These are phyloP conservation scores for Phytopythium vexans DNA, from an alignment of 352 stramenopile genomes.

Conservation along the genomic window DNA sequence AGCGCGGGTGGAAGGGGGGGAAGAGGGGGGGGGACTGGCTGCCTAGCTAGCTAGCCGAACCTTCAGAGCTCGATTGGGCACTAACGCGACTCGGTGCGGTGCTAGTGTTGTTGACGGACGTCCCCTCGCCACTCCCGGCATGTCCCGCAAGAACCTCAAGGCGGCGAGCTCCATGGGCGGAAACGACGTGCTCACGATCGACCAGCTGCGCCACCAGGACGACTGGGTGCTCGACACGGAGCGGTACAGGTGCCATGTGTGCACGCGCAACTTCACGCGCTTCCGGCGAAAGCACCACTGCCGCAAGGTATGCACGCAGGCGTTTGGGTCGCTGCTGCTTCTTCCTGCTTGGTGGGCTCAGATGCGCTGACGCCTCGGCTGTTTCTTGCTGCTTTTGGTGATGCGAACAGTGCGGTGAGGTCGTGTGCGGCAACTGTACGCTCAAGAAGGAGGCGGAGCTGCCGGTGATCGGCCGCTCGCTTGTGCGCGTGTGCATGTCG, in stretches of 20 bases:
- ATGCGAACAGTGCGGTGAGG: slow-evolving; percentile 66
- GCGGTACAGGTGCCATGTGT: slow-evolving; percentile 86
- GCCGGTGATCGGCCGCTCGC: slow-evolving; percentile 77
- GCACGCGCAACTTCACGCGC: slow-evolving; percentile 86
- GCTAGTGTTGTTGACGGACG: not conserved
- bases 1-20: too few species aligned
- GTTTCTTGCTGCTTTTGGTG: not conserved
- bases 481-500: slow-evolving; percentile 87
- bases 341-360: slow-evolving; percentile 4
- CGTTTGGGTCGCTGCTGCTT: not conserved
- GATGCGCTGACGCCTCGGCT: too few species aligned
- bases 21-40: too few species aligned
- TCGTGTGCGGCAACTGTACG: slow-evolving; percentile 85
- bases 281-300: slow-evolving; percentile 89
- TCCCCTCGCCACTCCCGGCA: slow-evolving; percentile 9
- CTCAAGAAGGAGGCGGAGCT: slow-evolving; percentile 86
- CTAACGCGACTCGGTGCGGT: not conserved
- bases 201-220: slow-evolving; percentile 85
- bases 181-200: slow-evolving; percentile 87
- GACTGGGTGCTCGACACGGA: slow-evolving; percentile 88
- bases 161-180: slow-evolving; percentile 57
- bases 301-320: slow-evolving; percentile 52
- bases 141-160: slow-evolving; percentile 76
- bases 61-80: too few species aligned
- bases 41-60: too few species aligned